These are phyloP conservation scores for Manihot esculenta DNA, from an alignment of 441 rosid species.

Conservation along the genomic window DNA sequence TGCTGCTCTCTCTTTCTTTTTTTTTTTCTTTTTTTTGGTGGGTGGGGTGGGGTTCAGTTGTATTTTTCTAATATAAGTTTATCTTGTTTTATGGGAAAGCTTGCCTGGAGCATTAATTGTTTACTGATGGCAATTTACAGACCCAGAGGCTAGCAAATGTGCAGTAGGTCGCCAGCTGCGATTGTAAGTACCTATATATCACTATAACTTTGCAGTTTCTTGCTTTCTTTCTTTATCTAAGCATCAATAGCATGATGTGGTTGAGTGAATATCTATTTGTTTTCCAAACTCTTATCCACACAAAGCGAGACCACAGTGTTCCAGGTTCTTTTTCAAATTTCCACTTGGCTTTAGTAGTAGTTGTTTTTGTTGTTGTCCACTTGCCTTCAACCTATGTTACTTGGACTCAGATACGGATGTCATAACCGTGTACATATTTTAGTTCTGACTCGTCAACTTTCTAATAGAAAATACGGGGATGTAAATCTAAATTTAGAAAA, in stretches of 20 bases:
- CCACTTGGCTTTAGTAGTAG: background rate
- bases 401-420: too few relatives aligned
- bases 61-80: conserved; percentile 18
- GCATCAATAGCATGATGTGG: background rate
- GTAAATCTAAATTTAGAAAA: too few relatives aligned
- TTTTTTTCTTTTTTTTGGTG: background rate
- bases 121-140: conserved; percentile 45
- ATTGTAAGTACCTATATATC: conserved; percentile 54
- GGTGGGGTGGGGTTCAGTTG: background rate
- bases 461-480: too few relatives aligned
- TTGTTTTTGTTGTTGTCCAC: too few relatives aligned
- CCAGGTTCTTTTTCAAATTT: background rate
- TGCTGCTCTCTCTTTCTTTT: too few relatives aligned
- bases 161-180: conserved; percentile 84
- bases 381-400: too few relatives aligned
- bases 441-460: too few relatives aligned
- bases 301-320: background rate
- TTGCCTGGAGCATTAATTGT: conserved; percentile 5
- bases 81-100: conserved; percentile 20
- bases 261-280: background rate
- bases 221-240: too few relatives aligned
- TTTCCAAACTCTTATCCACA: background rate
- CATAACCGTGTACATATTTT: too few relatives aligned
- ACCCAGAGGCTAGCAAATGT: conserved; percentile 65
- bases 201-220: background rate